Conservation (phyloP, 768 basidiomycete species). For the Tulasnella sp. region DNA sequence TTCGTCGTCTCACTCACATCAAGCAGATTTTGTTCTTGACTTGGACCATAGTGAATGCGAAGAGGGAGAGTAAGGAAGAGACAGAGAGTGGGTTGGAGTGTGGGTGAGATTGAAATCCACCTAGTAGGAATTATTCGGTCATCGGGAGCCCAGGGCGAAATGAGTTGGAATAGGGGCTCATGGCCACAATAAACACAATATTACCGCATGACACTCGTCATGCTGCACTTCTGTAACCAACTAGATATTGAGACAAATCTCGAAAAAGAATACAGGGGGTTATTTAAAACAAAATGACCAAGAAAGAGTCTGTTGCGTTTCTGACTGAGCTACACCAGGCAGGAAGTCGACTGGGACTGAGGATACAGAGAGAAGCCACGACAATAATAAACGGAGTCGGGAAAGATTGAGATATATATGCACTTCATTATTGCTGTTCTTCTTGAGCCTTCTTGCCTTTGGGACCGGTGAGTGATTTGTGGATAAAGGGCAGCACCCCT, state of each 20-base stretch:
- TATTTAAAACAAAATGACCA: no score
- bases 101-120: conserved; percentile 32
- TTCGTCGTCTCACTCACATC: conserved; percentile 58
- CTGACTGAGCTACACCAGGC: no score
- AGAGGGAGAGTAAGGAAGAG: background rate
- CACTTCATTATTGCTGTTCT: background rate
- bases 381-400: no score
- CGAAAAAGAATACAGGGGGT: no score
- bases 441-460: background rate
- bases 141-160: conserved; percentile 21
- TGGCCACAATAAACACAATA: conserved; percentile 10
- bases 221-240: background rate
- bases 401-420: background rate
- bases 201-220: background rate
- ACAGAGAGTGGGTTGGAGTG: background rate
- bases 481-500: conserved; percentile 86
- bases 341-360: no score
- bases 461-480: conserved; percentile 69
- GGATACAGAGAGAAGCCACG: no score
- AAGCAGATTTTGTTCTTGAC: conserved; percentile 90
- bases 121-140: conserved; percentile 19
- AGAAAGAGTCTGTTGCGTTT: no score
- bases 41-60: conserved; percentile 40
- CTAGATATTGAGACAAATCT: no score
- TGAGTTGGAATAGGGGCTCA: conserved; percentile 28